A percentile compares a stretch with the other conserved stretches of the same genome.
phyloP scores from a whole-genome alignment of 1,284 basidiomycete species.

The Tylopilus orsonianus region DNA sequence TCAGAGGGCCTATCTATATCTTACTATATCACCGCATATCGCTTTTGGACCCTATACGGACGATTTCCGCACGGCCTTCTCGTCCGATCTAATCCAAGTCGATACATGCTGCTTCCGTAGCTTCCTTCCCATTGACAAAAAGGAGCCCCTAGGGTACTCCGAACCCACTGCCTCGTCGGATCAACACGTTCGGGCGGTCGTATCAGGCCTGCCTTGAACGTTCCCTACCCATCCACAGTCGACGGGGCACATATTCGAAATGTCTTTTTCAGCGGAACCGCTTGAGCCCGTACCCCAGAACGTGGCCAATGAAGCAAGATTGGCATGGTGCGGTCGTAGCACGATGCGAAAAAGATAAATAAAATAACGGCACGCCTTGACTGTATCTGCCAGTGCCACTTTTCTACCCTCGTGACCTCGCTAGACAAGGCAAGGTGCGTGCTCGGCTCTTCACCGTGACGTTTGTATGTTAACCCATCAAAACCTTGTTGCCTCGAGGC shows the following conservation, averaged over 20 bases:
- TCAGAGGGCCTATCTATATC: too few species aligned
- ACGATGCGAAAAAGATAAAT: background rate
- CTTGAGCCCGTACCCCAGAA: conserved; percentile 27
- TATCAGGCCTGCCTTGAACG: background rate
- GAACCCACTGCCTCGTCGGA: conserved; percentile 7
- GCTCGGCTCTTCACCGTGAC: conserved; percentile 7
- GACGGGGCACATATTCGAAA: conserved; percentile 4
- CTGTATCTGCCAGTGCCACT: conserved; percentile 17
- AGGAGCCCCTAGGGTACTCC: background rate
- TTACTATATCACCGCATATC: conserved; percentile 16
- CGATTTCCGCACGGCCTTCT: conserved; percentile 20
- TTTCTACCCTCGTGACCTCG: conserved; percentile 18
- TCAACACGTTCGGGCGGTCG: conserved; percentile 7
- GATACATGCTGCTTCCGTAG: background rate
- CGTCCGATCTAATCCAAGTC: background rate
- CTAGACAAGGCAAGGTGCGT: conserved; percentile 6
- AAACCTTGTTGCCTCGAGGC: conserved; percentile 32
- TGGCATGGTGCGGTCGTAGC: conserved; percentile 6
- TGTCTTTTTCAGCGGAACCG: conserved; percentile 17
- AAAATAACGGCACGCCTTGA: conserved; percentile 8
- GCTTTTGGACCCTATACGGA: conserved; percentile 21
- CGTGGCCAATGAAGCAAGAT: conserved; percentile 19
- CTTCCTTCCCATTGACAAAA: background rate
- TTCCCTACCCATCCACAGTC: background rate
- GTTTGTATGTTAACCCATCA: conserved; percentile 20